Evolutionary conservation across 2,329 filamentous ascomycete genomes (phyloP).

Genomic region (Trichophaea hybrida): DNA sequence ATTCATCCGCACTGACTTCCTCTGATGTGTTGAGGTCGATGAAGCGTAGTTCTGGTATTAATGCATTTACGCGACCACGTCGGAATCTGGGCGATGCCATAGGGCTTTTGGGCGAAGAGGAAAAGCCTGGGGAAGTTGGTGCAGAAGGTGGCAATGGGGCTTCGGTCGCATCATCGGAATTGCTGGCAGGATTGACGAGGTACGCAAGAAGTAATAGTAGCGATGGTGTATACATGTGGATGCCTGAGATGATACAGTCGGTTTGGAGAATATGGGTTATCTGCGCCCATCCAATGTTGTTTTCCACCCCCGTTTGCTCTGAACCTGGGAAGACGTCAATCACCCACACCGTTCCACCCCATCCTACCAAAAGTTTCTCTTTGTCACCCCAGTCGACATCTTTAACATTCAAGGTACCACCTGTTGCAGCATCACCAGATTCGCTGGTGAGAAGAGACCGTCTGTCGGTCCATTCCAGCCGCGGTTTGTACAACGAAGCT

Average conservation of each 20-base stretch:
- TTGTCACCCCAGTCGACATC: slow-evolving; percentile 30
- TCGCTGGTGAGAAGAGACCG: slow-evolving; percentile 36
- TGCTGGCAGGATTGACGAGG: slow-evolving; percentile 43
- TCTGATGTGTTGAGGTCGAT: slow-evolving; percentile 74
- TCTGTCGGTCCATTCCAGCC: slow-evolving; percentile 80
- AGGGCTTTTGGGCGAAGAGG: slow-evolving; percentile 4
- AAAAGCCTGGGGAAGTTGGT: background rate
- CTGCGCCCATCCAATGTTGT: slow-evolving; percentile 66
- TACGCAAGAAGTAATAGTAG: slow-evolving; percentile 86
- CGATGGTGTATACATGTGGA: slow-evolving; percentile 89
- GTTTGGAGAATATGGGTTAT: slow-evolving; percentile 88
- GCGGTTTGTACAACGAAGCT: slow-evolving; percentile 86
- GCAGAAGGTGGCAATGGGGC: slow-evolving; percentile 28
- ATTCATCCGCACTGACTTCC: slow-evolving; percentile 72
- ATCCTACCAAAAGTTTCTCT: slow-evolving; percentile 69
- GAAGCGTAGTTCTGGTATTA: slow-evolving; percentile 75
- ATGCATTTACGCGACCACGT: slow-evolving; percentile 54
- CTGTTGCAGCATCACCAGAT: slow-evolving; percentile 31
- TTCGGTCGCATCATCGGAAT: slow-evolving; percentile 30
- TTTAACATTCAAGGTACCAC: slow-evolving; percentile 11
- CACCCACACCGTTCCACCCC: slow-evolving; percentile 94
- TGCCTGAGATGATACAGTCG: slow-evolving; percentile 94
- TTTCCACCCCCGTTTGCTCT: slow-evolving; percentile 51
- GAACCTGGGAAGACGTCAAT: slow-evolving; percentile 68
- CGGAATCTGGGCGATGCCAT: slow-evolving; percentile 23